These are phyloP conservation scores for Sapria himalayana DNA, from an alignment of 345 rosid species.

Conservation along the genomic window DNA sequence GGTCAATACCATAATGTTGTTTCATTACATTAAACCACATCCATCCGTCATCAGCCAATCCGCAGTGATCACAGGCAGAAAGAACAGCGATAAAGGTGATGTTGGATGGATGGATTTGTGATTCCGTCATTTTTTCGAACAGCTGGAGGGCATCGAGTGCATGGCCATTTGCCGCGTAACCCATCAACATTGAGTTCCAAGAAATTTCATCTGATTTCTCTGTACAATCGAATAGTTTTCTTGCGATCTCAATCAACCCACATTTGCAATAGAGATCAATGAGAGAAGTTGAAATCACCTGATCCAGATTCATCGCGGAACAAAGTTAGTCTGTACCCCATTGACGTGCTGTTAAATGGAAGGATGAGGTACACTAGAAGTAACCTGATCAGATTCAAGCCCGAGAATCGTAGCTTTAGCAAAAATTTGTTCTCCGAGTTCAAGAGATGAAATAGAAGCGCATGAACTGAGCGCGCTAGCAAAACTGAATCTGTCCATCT, in stretches of 20 bases:
- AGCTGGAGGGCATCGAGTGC: slow-evolving; percentile 39
- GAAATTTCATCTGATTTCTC: slow-evolving; percentile 36
- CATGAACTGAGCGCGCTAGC: slow-evolving; percentile 51
- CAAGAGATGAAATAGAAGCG: slow-evolving; percentile 39
- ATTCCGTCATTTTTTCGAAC: slow-evolving; percentile 46
- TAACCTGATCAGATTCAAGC: slow-evolving; percentile 36
- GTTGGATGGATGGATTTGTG: slow-evolving; percentile 27
- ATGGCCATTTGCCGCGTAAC: slow-evolving; percentile 66
- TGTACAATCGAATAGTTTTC: slow-evolving; percentile 39
- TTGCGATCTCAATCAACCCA: slow-evolving; percentile 28
- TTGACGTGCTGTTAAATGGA: slow-evolving; percentile 57
- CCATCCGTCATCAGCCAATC: slow-evolving; percentile 51
- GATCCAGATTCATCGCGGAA: slow-evolving; percentile 40
- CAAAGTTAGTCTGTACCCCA: too few relatives aligned
- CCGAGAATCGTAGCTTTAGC: slow-evolving; percentile 38
- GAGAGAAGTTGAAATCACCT: slow-evolving; percentile 48
- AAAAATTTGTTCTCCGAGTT: slow-evolving; percentile 63
- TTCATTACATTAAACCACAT: slow-evolving; percentile 45
- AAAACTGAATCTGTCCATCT: slow-evolving; percentile 46
- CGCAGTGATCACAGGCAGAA: slow-evolving; percentile 72
- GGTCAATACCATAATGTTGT: slow-evolving; percentile 29
- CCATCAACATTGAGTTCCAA: slow-evolving; percentile 78
- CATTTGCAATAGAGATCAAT: slow-evolving; percentile 66
- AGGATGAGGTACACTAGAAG: slow-evolving; percentile 57
- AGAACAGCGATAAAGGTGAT: slow-evolving; percentile 44